phyloP scores from a whole-genome alignment of 2,329 filamentous ascomycete species.

The Penicillium sp. region DNA sequence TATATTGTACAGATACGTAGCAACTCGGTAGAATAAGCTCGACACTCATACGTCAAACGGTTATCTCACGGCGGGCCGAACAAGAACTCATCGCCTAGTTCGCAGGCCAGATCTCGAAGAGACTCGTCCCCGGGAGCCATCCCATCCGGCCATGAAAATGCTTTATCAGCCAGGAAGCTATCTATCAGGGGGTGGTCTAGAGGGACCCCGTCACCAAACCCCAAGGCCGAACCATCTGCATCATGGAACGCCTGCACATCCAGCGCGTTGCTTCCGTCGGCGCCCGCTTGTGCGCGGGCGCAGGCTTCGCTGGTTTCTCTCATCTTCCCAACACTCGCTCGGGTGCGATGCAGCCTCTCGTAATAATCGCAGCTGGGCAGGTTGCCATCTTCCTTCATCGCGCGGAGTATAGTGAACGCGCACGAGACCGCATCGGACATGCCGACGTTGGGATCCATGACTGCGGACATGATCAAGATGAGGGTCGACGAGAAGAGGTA shows the following conservation, averaged over 20 bases:
- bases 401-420: conserved; percentile 19
- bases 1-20: too few species aligned
- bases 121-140: conserved; percentile 10
- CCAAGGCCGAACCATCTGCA: not conserved
- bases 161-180: conserved; percentile 16
- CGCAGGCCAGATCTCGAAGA: conserved; percentile 10
- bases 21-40: too few species aligned
- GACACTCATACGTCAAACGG: too few species aligned
- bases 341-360: conserved; percentile 16
- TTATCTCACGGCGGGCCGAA: too few species aligned
- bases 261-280: not conserved
- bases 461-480: conserved; percentile 23
- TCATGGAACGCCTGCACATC: not conserved
- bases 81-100: conserved; percentile 13
- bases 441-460: conserved; percentile 13
- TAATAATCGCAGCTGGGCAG: conserved; percentile 22
- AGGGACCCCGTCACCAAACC: conserved; percentile 8
- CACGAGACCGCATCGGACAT: conserved; percentile 19
- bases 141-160: conserved; percentile 10
- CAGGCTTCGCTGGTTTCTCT: conserved; percentile 6
- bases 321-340: conserved; percentile 14
- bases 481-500: conserved; percentile 25
- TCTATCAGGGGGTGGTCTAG: conserved; percentile 16
- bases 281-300: not conserved
- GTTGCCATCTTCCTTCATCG: conserved; percentile 24